Evolutionary conservation across 2,329 filamentous ascomycete genomes (phyloP).

Genomic region (Trichoderma citrinoviride): DNA sequence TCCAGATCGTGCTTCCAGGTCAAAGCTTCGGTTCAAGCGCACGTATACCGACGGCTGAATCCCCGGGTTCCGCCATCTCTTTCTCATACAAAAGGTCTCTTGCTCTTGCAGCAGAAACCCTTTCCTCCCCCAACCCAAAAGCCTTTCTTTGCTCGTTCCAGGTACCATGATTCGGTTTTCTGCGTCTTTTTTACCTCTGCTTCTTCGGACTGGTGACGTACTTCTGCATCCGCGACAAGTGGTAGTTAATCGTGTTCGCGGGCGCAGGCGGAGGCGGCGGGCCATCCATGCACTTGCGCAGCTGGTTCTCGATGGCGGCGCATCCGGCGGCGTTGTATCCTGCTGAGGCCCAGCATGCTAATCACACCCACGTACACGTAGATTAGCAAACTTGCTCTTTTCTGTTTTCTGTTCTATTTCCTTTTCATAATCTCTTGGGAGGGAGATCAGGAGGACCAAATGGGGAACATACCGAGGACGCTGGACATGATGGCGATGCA

Average conservation of each 20-base stretch:
- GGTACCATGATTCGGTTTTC: neutral
- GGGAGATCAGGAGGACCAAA: too few relatives aligned
- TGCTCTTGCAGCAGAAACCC: neutral
- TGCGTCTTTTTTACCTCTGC: conserved; percentile 31
- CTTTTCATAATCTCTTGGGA: too few relatives aligned
- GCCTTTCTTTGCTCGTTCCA: too few relatives aligned
- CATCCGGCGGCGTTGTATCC: conserved; percentile 64
- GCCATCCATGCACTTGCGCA: conserved; percentile 76
- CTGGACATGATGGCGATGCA: conserved; percentile 57
- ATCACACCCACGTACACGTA: too few relatives aligned
- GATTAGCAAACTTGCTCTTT: neutral
- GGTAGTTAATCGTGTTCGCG: conserved; percentile 88
- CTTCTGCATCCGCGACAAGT: conserved; percentile 74
- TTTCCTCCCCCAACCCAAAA: too few relatives aligned
- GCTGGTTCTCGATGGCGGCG: conserved; percentile 56
- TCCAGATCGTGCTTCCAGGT: too few relatives aligned
- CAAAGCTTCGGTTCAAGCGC: neutral
- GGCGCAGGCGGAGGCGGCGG: conserved; percentile 50
- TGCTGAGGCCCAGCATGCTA: conserved; percentile 81
- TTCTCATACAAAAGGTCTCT: neutral
- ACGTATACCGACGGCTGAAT: neutral
- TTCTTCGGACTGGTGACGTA: conserved; percentile 55
- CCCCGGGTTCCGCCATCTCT: too few relatives aligned
- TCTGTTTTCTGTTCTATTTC: neutral
- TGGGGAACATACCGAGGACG: conserved; percentile 48